phyloP scores from a whole-genome alignment of 345 rosid genomes.

The Moricandia moricandioides region DNA sequence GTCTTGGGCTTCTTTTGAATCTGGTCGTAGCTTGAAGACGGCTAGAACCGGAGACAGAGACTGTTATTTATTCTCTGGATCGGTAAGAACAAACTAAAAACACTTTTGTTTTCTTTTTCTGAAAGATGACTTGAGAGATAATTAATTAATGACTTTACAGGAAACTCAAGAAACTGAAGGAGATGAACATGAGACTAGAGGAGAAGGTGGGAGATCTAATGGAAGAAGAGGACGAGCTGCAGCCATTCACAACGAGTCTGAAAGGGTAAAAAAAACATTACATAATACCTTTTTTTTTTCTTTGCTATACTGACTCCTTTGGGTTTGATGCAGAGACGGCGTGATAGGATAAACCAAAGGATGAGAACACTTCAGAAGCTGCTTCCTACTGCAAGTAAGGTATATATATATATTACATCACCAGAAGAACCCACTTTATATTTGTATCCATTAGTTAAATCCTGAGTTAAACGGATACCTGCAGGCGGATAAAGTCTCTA shows the following conservation, averaged over 20 bases:
- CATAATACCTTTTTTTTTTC: not conserved
- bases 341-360: constrained; percentile 71
- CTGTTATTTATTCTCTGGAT: constrained; percentile 45
- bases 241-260: constrained; percentile 56
- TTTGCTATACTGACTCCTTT: not conserved
- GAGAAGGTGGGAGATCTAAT: constrained; percentile 42
- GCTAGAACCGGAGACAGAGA: constrained; percentile 48
- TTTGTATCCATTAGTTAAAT: not conserved
- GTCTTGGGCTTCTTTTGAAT: constrained; percentile 48
- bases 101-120: not conserved
- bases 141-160: constrained; percentile 5
- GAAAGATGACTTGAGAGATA: not conserved
- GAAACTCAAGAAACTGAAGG: constrained; percentile 49
- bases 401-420: constrained; percentile 9
- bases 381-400: constrained; percentile 71
- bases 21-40: constrained; percentile 44
- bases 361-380: constrained; percentile 72
- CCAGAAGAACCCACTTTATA: not conserved
- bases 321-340: constrained; percentile 44
- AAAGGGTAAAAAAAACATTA: constrained; percentile 46
- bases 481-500: constrained; percentile 65
- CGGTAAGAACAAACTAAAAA: constrained; percentile 38
- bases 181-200: constrained; percentile 43
- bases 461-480: not conserved
- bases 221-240: constrained; percentile 50